Base-by-base conservation (phyloP, 2,329 filamentous ascomycete genomes). In the Daldinia sp. region DNA sequence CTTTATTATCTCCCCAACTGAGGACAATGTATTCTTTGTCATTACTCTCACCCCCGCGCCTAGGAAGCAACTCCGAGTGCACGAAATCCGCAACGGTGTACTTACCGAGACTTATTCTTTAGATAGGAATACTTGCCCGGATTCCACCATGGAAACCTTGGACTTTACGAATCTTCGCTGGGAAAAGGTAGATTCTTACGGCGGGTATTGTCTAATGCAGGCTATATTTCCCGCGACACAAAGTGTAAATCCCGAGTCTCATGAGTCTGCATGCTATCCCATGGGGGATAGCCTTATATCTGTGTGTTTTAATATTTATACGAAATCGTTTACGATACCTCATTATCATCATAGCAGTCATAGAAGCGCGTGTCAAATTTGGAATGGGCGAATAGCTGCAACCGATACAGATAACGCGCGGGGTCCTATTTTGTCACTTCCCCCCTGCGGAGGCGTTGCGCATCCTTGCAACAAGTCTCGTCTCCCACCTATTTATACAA, bases 281-380 rank as follows among this genome's bases (percentile, higher is more conserved):
- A 23, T 52, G 47, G 30, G 63, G 60, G 49, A 65, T 69, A 50
- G 64, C 68, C 19, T 72, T 66, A 8, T 64, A 56, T 58, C 64
- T 2, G 59, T 74, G 3, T 74, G 72, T 49, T 75, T 75, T 56
- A 75, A 75, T 32, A 72, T 75, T 25, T 73, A 75, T 57, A 72
- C 73, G 6, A 73, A 72, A 23, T 19, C 61, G 2, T 75, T 75
- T 60, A 66, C 69, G 2, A 52, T 69, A 10, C 68, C 71, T 5
- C 68, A 70, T 32, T 71, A 74, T 45, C 72, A 73, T 49, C 61
- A 68, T n/a, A 58, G 64, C 39, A 61, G 59, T 23, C 63, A 64
- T 58, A 60, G 64, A 19, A 58, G 53, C 34, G 53, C 64, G 34
- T 72, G 62, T 23, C 72, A 73, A 52, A 56, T 75, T 11, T 73